Evolutionary conservation across 1,284 basidiomycete species (phyloP).

Genomic region (Irpex sp.): DNA sequence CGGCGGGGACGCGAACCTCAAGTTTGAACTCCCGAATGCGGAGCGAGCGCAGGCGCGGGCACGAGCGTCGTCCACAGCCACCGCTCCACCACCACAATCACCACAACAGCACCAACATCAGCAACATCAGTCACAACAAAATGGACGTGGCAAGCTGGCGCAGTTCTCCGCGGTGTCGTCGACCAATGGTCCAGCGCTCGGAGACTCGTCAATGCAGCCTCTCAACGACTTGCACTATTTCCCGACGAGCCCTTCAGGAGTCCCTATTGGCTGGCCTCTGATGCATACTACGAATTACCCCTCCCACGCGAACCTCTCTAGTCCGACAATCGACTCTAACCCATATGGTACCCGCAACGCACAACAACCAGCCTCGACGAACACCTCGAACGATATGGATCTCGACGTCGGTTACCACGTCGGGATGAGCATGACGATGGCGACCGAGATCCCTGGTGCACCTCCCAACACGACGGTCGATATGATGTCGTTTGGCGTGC

Average conservation of each 20-base stretch:
- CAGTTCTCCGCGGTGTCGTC: neutral
- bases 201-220: neutral
- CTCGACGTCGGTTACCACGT: slow-evolving; percentile 15
- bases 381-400: slow-evolving; percentile 22
- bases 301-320: slow-evolving; percentile 1
- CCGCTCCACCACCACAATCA: neutral
- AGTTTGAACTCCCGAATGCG: slow-evolving; percentile 10
- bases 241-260: slow-evolving; percentile 5
- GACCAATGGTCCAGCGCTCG: neutral
- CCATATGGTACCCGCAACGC: neutral
- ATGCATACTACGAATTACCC: neutral
- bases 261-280: slow-evolving; percentile 9
- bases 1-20: slow-evolving; percentile 23
- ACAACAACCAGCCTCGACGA: neutral
- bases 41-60: slow-evolving; percentile 7
- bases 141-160: neutral
- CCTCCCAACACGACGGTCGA: slow-evolving; percentile 1
- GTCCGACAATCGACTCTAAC: slow-evolving; percentile 6
- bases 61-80: neutral
- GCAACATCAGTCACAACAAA: neutral
- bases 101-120: neutral
- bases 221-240: slow-evolving; percentile 7
- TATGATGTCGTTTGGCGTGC: slow-evolving; percentile 22
- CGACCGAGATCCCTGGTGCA: slow-evolving; percentile 1
- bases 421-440: slow-evolving; percentile 19